These are phyloP conservation scores for Saccharomycopsis malanga DNA, from an alignment of 805 yeast species.

Conservation along the genomic window DNA sequence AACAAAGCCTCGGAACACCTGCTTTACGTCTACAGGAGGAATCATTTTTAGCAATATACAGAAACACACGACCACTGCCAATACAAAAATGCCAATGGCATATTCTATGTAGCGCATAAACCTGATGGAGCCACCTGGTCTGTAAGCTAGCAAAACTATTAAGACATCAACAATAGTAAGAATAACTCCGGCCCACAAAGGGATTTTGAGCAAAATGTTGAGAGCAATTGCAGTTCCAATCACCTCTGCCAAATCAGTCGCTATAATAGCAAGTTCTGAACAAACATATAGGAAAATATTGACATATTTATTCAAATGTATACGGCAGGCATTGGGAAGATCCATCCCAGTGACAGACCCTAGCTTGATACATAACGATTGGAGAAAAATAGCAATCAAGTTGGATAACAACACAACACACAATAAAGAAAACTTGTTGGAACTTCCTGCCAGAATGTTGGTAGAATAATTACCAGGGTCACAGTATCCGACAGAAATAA, in stretches of 20 bases:
- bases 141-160: constrained; percentile 73
- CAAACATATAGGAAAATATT: constrained; percentile 58
- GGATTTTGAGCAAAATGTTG: constrained; percentile 66
- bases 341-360: constrained; percentile 90
- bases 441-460: constrained; percentile 85
- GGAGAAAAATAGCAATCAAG: constrained; percentile 75
- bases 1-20: constrained; percentile 26
- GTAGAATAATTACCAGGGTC: constrained; percentile 94
- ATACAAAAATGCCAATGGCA: constrained; percentile 63
- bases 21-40: constrained; percentile 49
- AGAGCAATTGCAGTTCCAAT: constrained; percentile 88
- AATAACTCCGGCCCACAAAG: constrained; percentile 70
- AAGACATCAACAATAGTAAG: constrained; percentile 77
- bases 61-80: constrained; percentile 73
- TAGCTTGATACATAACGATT: constrained; percentile 72
- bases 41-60: constrained; percentile 49
- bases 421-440: constrained; percentile 65
- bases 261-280: constrained; percentile 83
- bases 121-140: constrained; percentile 59
- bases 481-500: constrained; percentile 75
- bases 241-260: constrained; percentile 94
- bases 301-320: constrained; percentile 59
- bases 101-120: constrained; percentile 71
- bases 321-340: constrained; percentile 75
- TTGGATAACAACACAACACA: constrained; percentile 75